Conservation (phyloP, 1,139 yeast species). For the Scheffersomyces lignicola region DNA sequence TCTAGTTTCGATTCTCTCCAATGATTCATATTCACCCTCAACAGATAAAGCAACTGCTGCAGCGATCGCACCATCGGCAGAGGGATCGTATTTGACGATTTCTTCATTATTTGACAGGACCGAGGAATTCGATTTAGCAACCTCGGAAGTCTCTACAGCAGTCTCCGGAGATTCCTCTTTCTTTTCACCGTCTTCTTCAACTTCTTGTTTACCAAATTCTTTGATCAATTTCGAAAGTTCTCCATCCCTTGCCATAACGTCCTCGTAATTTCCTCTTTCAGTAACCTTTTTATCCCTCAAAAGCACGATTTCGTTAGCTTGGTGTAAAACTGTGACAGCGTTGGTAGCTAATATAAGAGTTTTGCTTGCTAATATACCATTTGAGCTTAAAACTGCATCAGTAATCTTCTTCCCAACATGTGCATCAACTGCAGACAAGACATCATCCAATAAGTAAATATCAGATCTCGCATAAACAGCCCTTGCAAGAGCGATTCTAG, state of each 20-base stretch:
- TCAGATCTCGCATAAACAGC: slow-evolving; percentile 45
- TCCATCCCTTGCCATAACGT: slow-evolving; percentile 19
- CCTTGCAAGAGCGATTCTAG: slow-evolving; percentile 41
- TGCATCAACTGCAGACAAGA: slow-evolving; percentile 42
- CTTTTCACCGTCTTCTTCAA: slow-evolving; percentile 12
- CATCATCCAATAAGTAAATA: slow-evolving; percentile 37
- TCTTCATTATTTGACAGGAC: neutral
- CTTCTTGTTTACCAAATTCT: slow-evolving; percentile 24
- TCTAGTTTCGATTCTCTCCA: slow-evolving; percentile 9
- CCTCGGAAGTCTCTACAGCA: slow-evolving; percentile 3
- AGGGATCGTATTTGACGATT: slow-evolving; percentile 9
- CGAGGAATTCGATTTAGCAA: slow-evolving; percentile 7
- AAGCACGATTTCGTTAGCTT: slow-evolving; percentile 29
- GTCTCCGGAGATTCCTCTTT: slow-evolving; percentile 11
- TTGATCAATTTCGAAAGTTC: slow-evolving; percentile 24
- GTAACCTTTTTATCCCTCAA: slow-evolving; percentile 26
- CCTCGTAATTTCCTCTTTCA: slow-evolving; percentile 34
- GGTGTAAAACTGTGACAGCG: slow-evolving; percentile 33
- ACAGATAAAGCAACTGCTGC: slow-evolving; percentile 16
- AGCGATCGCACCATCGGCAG: slow-evolving; percentile 18
- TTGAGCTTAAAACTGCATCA: slow-evolving; percentile 26
- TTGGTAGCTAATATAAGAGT: slow-evolving; percentile 41
- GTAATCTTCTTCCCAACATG: slow-evolving; percentile 39
- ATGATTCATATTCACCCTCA: slow-evolving; percentile 8
- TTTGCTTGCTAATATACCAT: slow-evolving; percentile 31